Conservation (phyloP, 176 grass and related monocot species). For the Bromus sterilis region DNA sequence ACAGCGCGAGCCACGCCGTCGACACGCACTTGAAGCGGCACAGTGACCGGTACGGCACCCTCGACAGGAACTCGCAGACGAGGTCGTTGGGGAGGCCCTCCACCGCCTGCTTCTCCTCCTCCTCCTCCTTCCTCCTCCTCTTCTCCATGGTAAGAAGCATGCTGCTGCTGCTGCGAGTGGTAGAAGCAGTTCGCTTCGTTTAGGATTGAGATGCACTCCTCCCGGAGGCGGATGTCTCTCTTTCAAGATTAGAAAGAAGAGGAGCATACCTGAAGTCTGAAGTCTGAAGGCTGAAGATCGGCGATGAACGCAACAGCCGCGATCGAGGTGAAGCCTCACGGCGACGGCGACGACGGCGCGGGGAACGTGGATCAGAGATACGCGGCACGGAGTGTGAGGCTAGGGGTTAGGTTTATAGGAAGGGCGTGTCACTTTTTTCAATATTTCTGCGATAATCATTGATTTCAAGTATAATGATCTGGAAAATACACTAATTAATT, state of each 20-base stretch:
- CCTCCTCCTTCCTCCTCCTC: background rate
- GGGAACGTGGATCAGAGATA: too few species aligned
- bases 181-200: background rate
- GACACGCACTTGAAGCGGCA: background rate
- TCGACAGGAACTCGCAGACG: background rate
- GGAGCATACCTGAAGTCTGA: background rate
- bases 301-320: too few species aligned
- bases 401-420: too few species aligned
- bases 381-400: too few species aligned
- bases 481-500: too few species aligned
- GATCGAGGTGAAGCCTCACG: too few species aligned
- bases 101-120: background rate
- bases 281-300: background rate
- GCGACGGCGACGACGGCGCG: too few species aligned
- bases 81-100: background rate
- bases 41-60: background rate
- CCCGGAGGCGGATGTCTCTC: background rate
- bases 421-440: too few species aligned
- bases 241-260: background rate
- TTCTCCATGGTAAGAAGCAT: too few species aligned
- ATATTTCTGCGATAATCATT: too few species aligned
- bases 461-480: too few species aligned
- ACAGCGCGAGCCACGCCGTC: background rate
- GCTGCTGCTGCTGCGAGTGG: too few species aligned
- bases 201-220: background rate